Evolutionary conservation across 208 protist genomes (phyloP), one percentile per base, ranked within the genome.

Genomic region (Leishmania guyanensis): DNA sequence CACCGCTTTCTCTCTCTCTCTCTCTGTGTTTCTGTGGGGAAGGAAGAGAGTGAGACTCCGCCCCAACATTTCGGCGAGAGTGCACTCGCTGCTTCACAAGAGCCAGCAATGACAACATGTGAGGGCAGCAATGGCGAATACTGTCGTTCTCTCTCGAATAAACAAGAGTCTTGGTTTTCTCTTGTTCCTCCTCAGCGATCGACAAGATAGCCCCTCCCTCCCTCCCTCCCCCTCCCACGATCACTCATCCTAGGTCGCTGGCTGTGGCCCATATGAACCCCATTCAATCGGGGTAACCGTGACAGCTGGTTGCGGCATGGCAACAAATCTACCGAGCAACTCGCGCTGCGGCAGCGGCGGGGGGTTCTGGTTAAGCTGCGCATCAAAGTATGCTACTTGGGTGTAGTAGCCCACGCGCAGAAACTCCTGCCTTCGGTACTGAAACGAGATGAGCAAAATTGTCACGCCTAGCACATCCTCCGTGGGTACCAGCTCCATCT

Each of bases 371-470:
- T 98, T 96, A 0, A 95, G 83, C 29, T 94, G 83, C 1, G 74
- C 81, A 26, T 98, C 86, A 80, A 95, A 95, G 88, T 99, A 99
- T 56, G 95, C 94, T 56, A 99, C 98, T 79, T 97, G 98, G n/a
- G 99, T 95, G 89, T 99, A 99, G 88, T 99, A 99, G 12, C 98
- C 99, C 3, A 99, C 97, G 10, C 99, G 92, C 75, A 99, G 88
- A 82, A 99, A 99, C 87, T 99, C 98, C 78, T 99, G 89, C 1
- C 92, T 87, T 17, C 90, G 85, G 84, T 99, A 99, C 73, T 95
- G 92, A 84, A 99, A 99, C 0, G 95, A 98, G 43, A 99, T 95
- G 56, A 99, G 86, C 29, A 99, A 84, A 29, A 99, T 97, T 0
- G 99, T 99, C 10, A 99, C 98, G 60, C 97, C 98, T 10, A 99